These are phyloP conservation scores for Sclerotinia sclerotiorum DNA, from an alignment of 2,329 filamentous ascomycete species.

Conservation along the genomic window DNA sequence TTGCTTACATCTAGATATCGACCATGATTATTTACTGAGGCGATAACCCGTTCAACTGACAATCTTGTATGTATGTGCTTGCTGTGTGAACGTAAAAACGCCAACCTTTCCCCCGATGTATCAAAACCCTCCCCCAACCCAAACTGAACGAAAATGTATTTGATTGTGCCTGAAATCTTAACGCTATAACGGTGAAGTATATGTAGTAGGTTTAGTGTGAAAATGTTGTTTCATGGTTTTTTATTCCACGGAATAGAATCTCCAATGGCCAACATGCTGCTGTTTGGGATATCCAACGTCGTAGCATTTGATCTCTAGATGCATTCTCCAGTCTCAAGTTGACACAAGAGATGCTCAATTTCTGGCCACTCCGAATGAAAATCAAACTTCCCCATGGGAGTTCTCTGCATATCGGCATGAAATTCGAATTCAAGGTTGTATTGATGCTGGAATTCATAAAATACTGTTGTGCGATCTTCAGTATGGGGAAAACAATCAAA, in stretches of 20 bases:
- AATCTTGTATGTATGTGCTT: not conserved
- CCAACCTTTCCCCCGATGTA: not conserved
- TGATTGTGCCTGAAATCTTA: not conserved
- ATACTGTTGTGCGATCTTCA: conserved; percentile 24
- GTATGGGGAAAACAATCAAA: conserved; percentile 26
- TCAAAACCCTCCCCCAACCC: not conserved
- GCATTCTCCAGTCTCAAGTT: not conserved
- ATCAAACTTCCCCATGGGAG: conserved; percentile 7
- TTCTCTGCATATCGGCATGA: conserved; percentile 19
- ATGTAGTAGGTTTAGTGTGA: not conserved
- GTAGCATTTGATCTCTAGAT: not conserved
- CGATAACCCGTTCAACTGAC: not conserved
- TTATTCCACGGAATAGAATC: not conserved
- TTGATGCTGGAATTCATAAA: conserved; percentile 32
- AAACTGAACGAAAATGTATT: not conserved
- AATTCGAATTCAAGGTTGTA: conserved; percentile 34
- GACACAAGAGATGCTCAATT: not conserved
- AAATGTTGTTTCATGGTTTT: not conserved
- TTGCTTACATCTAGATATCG: not conserved
- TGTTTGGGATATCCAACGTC: conserved; percentile 15
- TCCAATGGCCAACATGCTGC: conserved; percentile 5
- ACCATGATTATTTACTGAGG: not conserved
- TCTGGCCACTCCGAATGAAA: conserved; percentile 18
- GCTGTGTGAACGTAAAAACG: not conserved
- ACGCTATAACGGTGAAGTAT: not conserved